Evolutionary conservation across 176 grass and related monocot species (phyloP), one percentile per base, ranked within the genome.

Genomic region (Puya raimondii): DNA sequence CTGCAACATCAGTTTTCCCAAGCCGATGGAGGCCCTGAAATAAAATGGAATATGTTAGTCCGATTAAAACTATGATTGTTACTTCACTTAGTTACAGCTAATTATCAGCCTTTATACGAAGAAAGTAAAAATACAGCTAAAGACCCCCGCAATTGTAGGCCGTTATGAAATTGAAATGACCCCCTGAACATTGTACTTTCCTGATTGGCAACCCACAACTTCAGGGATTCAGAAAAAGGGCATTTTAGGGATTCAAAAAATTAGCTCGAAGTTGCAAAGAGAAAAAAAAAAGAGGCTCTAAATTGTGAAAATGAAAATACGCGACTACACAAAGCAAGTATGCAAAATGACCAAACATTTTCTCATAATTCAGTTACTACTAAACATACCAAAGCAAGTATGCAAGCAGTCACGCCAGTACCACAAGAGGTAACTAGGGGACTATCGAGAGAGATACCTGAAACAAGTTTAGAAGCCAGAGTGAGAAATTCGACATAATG

Each of bases 371-470:
- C 23, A 67, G 22, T 53, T 59, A 3, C 4, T 29, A 49, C 6
- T 21, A 20, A 12, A 74, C 80, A 84, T 88, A 97, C 89, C 82
- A 97, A 70, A 66, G 86, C 82, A 68, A 97, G 59, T 75, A 90
- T n/a, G 68, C 94, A 92, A 72, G 94, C 94, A 49, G 94, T 97
- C 64, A 97, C 94, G 56, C 94, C 94, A 50, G 94, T 97, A 25
- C 89, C 94, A 3, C 94, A 92, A 63, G 89, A 97, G 65, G 86
- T 64, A 11, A 88, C 84, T 0, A 97, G 12, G 22, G 89, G 84
- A 27, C 72, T 76, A 78, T 92, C 94, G 33, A 97, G 80, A 17
- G 94, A 90, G 14, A 97, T 82, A 59, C 94, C 89, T 97, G 77
- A 11, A 83, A 18, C 47, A 64, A 10, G 17, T 16, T 18, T 10